Evolutionary conservation across 306 rosid species (phyloP), one percentile per base, ranked within the genome.

Genomic region (Acmispon strigosus): DNA sequence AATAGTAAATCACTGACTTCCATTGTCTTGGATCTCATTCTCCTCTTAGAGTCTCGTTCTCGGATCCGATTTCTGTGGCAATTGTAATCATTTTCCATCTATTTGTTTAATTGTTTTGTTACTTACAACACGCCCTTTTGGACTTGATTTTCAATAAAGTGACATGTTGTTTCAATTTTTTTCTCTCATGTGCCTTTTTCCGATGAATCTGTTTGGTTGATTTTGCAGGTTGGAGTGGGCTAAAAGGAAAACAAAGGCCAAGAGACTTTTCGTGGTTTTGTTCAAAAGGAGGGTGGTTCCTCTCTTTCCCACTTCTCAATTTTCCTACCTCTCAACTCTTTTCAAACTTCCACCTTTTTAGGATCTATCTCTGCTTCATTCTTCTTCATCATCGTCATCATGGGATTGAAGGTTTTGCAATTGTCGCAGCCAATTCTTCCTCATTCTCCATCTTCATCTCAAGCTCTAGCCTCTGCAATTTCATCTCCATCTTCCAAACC

Each of bases 391-490:
- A 6, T 18, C 12, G 45, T 9, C 55, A 8, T n/a, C n/a, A 76
- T 89, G 97, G 96, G 27, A 57, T 77, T 83, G 57, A 81, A 89
- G 62, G 81, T 87, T 79, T 74, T 89, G 62, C 91, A 87, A 29
- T 85, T 82, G 91, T 77, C 89, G 50, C 89, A 84, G 49, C 83
- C 85, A 12, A 79, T 83, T 49, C 67, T 88, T 55, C 84, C 89
- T 70, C 92, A 73, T 70, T 82, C 91, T 0, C 78, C 86, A 1
- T 77, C 91, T 14, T 85, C 87, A 13, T 86, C 92, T 3, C 92
- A 87, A 42, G 66, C 97, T 20, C 66, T 88, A 10, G 88, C 89
- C 19, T 84, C 86, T 12, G 70, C 86, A 4, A 66, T 84, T 32
- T 79, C 87, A 11, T 84, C 89, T 48, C 80, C 88, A 68, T 80